Evolutionary conservation across 192 early-diverging fungal species (phyloP).

Genomic region (Coemansia aciculifera): DNA sequence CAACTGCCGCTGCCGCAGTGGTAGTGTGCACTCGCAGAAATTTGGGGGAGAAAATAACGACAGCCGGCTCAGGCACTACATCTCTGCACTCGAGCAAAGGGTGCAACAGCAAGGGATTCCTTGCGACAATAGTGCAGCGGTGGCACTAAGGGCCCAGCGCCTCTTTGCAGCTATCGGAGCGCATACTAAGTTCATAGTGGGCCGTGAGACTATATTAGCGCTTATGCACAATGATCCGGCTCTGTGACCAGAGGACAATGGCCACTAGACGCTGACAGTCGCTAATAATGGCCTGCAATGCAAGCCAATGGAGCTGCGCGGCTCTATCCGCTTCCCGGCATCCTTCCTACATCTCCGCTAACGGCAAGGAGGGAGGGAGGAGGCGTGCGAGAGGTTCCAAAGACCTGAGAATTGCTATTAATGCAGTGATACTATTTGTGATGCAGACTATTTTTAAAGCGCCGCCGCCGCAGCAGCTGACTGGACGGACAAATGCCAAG

Average conservation of each 20-base stretch:
- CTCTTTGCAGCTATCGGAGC: neutral
- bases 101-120: neutral
- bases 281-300: slow-evolving; percentile 4
- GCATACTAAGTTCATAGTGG: neutral
- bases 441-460: slow-evolving; percentile 6
- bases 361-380: neutral
- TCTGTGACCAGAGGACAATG: slow-evolving; percentile 2
- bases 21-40: neutral
- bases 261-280: neutral
- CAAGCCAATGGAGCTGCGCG: slow-evolving; percentile 7
- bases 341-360: slow-evolving; percentile 3
- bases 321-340: slow-evolving; percentile 3
- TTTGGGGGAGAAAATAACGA: neutral
- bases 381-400: neutral
- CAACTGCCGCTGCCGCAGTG: neutral
- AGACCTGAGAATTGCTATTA: slow-evolving; percentile 3
- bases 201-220: neutral
- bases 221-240: slow-evolving; percentile 8
- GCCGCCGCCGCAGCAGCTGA: slow-evolving; percentile 10
- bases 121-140: neutral
- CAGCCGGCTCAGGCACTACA: neutral
- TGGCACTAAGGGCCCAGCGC: neutral
- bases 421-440: neutral
- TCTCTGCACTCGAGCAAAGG: slow-evolving; percentile 4
- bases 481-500: neutral